Evolutionary conservation across 495 filamentous ascomycete species (phyloP).

Genomic region (Annulohypoxylon nitens): DNA sequence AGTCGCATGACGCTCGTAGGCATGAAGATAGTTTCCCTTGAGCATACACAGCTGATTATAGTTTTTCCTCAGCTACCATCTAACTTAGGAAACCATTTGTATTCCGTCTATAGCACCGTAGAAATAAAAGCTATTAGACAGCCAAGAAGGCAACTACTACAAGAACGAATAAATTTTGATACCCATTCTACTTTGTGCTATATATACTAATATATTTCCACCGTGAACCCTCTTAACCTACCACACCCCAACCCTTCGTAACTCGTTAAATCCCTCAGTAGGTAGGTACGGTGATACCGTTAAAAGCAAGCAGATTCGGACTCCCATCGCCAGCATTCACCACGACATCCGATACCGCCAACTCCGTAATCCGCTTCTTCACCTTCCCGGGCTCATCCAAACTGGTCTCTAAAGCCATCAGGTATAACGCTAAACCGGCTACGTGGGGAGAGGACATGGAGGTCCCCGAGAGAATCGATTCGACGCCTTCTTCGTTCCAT

Average conservation of each 20-base stretch:
- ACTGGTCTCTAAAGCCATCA: conserved; percentile 51
- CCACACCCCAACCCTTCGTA: not conserved
- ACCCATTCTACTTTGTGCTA: not conserved
- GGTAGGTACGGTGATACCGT: conserved; percentile 34
- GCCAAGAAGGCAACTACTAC: not conserved
- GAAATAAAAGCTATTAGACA: not conserved
- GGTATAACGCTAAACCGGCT: conserved; percentile 63
- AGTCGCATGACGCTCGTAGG: not conserved
- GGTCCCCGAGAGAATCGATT: conserved; percentile 62
- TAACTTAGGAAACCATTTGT: not conserved
- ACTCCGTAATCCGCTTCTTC: conserved; percentile 45
- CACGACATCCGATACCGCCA: conserved; percentile 49
- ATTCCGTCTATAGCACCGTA: not conserved
- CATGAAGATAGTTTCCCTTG: not conserved
- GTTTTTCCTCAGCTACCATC: not conserved
- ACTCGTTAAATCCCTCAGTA: not conserved
- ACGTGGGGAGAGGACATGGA: conserved; percentile 67
- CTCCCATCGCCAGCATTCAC: conserved; percentile 29
- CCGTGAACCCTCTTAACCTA: not conserved
- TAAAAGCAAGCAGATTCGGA: conserved; percentile 51
- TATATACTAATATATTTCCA: not conserved
- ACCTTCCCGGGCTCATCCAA: conserved; percentile 43
- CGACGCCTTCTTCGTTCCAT: conserved; percentile 47
- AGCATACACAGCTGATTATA: not conserved
- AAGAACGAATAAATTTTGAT: not conserved